Evolutionary conservation across 176 grass and related monocot species (phyloP).

Genomic region (Pontederia paniculata): DNA sequence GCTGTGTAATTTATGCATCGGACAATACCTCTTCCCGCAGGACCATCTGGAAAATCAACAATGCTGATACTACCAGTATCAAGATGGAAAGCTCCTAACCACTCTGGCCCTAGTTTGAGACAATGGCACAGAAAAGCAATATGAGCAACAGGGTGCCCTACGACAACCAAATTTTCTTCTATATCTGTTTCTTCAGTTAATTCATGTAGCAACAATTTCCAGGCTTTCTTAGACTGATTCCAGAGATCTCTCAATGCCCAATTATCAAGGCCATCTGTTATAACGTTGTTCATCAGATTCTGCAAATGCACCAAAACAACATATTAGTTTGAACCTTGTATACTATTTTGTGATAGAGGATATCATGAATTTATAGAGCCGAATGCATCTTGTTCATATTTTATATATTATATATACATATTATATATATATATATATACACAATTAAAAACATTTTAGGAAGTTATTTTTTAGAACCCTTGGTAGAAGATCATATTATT

Average conservation of each 20-base stretch:
- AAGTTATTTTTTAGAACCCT: too few species aligned
- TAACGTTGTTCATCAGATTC: background rate
- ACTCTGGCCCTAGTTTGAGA: slow-evolving; percentile 50
- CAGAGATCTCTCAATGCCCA: slow-evolving; percentile 36
- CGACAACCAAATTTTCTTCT: slow-evolving; percentile 37
- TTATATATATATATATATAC: too few species aligned
- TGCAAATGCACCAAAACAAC: background rate
- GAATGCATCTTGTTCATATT: too few species aligned
- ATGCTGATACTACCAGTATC: slow-evolving; percentile 74
- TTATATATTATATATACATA: too few species aligned
- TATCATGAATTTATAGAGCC: too few species aligned
- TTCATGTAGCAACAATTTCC: slow-evolving; percentile 52
- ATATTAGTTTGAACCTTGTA: background rate
- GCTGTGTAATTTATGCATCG: slow-evolving; percentile 92
- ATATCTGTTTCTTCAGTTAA: slow-evolving; percentile 26
- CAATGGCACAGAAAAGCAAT: slow-evolving; percentile 50
- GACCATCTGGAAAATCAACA: slow-evolving; percentile 68
- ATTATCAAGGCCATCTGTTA: slow-evolving; percentile 41
- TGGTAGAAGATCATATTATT: background rate
- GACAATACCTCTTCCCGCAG: slow-evolving; percentile 46
- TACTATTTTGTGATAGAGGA: too few species aligned
- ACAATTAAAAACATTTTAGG: too few species aligned
- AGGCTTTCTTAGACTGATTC: slow-evolving; percentile 47
- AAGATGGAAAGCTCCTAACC: slow-evolving; percentile 66
- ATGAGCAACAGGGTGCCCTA: slow-evolving; percentile 58